Evolutionary conservation across 2,329 filamentous ascomycete genomes (phyloP), one percentile per base, ranked within the genome.

Genomic region (Diaporthe sp.): DNA sequence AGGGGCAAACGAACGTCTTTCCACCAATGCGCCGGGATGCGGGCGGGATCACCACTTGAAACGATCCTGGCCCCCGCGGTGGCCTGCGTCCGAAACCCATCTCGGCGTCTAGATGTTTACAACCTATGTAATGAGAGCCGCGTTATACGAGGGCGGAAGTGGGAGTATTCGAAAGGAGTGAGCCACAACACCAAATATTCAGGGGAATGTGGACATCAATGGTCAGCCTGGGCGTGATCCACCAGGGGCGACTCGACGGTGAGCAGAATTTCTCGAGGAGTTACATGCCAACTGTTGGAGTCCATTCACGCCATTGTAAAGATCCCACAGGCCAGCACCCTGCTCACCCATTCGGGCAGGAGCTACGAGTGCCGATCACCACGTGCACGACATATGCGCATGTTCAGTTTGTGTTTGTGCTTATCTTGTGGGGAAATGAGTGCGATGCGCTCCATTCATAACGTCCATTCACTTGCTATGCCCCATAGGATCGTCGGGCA

Each of bases 1-100:
- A 51, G 63, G 63, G 63, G 44, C 63, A 66, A 51, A 66, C n/a
- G 22, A 51, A 37, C 63, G 63, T 51, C 63, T 66, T 66, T 66
- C 63, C 63, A 66, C 63, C 44, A 66, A 66, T 51, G 42, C 63
- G 58, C 22, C 44, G 12, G 63, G 44, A 66, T 66, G 44, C 32
- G 4, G 32, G 44, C 30, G 44, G 44, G 63, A 66, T 66, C 44
- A 51, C 44, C 30, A 66, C 63, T 66, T 51, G 63, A 51, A 51
- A 66, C 22, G 30, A 37, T 37, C 44, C 44, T 66, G 44, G 44
- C 44, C n/a, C 12, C 63, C 63, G 44, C 63, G 63, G 63, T 37
- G 17, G 32, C 22, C 32, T 51, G 22, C 27, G 30, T 66, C 44
- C 63, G 63, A 27, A 19, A 37, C 19, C 63, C 63, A 51, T 66